Conservation (phyloP, 257 asterid species). For the Petrea volubilis region DNA sequence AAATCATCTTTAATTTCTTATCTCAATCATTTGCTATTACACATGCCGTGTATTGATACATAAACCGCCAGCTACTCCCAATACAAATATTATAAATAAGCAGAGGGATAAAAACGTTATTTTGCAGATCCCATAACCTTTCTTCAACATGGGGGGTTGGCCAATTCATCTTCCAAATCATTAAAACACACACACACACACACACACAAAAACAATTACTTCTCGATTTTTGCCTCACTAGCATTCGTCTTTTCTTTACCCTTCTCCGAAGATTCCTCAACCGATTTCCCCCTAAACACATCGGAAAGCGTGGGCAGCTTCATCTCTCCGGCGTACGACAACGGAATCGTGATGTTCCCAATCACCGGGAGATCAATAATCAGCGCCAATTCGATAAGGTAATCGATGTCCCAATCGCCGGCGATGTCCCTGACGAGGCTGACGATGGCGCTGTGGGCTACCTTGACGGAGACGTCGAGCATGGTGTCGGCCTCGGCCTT, state of each 20-base stretch:
- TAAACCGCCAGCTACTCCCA: too few relatives aligned
- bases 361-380: constrained; percentile 59
- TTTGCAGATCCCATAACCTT: too few relatives aligned
- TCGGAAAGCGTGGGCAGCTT: constrained; percentile 64
- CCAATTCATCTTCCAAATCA: too few relatives aligned
- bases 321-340: constrained; percentile 55
- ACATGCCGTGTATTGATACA: too few relatives aligned
- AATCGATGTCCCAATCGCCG: constrained; percentile 73
- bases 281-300: constrained; percentile 27
- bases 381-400: constrained; percentile 45
- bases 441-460: constrained; percentile 53
- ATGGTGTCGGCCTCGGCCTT: constrained; percentile 47
- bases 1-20: too few relatives aligned
- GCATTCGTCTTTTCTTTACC: neutral
- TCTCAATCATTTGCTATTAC: too few relatives aligned
- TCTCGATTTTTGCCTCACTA: neutral
- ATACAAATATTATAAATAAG: too few relatives aligned
- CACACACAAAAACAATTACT: neutral
- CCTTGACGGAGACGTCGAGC: constrained; percentile 55
- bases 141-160: too few relatives aligned
- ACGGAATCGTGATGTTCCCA: constrained; percentile 57
- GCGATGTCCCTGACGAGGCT: constrained; percentile 56
- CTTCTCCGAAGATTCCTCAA: neutral
- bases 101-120: too few relatives aligned
- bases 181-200: too few relatives aligned